phyloP scores from a whole-genome alignment of 1,284 basidiomycete species.

The Puccinia triticina region DNA sequence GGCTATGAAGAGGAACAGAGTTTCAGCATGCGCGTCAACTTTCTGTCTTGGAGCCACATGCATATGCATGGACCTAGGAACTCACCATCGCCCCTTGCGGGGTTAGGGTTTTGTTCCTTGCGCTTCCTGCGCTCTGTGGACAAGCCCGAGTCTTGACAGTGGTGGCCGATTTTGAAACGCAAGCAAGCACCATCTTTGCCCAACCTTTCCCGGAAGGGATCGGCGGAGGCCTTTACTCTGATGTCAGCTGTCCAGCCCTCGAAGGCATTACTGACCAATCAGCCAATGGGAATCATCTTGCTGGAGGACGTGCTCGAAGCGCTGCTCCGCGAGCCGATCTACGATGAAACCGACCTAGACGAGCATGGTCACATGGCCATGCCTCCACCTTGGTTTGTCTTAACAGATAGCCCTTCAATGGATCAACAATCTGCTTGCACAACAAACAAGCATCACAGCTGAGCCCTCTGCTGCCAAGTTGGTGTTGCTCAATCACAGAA shows the following conservation, averaged over 20 bases:
- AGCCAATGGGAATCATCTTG: constrained; percentile 84
- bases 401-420: constrained; percentile 32
- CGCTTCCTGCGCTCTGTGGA: too few species aligned
- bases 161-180: constrained; percentile 65
- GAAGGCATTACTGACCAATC: neutral
- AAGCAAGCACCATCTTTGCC: constrained; percentile 59
- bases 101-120: too few species aligned
- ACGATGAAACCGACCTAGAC: constrained; percentile 67
- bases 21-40: too few species aligned
- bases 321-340: constrained; percentile 84
- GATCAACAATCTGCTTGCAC: constrained; percentile 30
- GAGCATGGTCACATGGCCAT: constrained; percentile 40
- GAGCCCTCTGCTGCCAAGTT: neutral
- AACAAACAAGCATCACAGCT: neutral
- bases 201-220: neutral
- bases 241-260: constrained; percentile 57
- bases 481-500: neutral
- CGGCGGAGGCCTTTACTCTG: neutral
- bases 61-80: too few species aligned
- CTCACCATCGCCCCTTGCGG: too few species aligned
- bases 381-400: neutral
- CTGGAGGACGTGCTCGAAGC: constrained; percentile 92
- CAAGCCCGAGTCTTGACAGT: too few species aligned
- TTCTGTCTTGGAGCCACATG: too few species aligned
- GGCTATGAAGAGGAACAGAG: too few species aligned